These are phyloP conservation scores for Eremothecium sinecaudum DNA, from an alignment of 1,139 yeast species.

Conservation along the genomic window DNA sequence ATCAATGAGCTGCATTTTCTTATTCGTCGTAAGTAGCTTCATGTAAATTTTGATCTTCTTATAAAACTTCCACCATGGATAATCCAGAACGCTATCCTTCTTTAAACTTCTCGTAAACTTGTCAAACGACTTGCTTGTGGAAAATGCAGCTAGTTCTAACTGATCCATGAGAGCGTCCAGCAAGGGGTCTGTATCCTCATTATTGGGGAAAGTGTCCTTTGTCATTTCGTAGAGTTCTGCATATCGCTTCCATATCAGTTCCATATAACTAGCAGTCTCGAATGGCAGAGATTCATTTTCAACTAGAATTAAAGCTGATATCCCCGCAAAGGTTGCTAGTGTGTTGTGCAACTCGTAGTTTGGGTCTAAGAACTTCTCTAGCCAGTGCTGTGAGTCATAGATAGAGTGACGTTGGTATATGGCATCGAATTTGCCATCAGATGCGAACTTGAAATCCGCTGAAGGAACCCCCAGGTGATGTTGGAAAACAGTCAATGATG, in stretches of 20 bases:
- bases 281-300: conserved; percentile 43
- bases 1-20: conserved; percentile 46
- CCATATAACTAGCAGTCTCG: conserved; percentile 31
- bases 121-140: conserved; percentile 20
- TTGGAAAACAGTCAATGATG: conserved; percentile 41
- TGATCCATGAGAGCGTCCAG: conserved; percentile 11
- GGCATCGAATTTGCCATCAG: conserved; percentile 32
- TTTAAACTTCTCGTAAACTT: conserved; percentile 31
- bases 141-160: conserved; percentile 10
- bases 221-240: conserved; percentile 9
- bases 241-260: conserved; percentile 19
- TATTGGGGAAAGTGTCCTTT: conserved; percentile 15
- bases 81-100: conserved; percentile 44
- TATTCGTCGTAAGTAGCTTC: conserved; percentile 46
- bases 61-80: conserved; percentile 59
- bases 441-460: conserved; percentile 35
- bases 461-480: conserved; percentile 44
- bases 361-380: conserved; percentile 47
- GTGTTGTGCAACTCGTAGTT: conserved; percentile 46
- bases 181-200: conserved; percentile 12
- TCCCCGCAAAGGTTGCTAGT: conserved; percentile 50
- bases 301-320: conserved; percentile 43
- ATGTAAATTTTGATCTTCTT: conserved; percentile 52
- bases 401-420: conserved; percentile 51
- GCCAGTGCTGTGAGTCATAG: conserved; percentile 51